These are phyloP conservation scores for Malassezia caprae DNA, from an alignment of 1,284 basidiomycete species.

Conservation along the genomic window DNA sequence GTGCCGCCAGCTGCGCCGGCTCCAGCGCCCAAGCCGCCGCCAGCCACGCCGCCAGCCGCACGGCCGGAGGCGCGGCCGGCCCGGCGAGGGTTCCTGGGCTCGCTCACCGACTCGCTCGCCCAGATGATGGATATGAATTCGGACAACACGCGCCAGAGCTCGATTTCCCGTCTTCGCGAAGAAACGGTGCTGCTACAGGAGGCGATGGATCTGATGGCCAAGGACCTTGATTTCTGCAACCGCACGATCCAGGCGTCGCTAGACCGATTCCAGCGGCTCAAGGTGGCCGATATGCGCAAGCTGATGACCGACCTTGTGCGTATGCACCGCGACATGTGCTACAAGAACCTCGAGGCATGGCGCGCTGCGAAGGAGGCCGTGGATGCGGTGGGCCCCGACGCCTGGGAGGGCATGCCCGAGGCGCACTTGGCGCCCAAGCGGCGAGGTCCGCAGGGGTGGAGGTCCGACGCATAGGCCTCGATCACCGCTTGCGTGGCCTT, in stretches of 20 bases:
- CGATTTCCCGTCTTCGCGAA: slow-evolving; percentile 86
- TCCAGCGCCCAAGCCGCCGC: background rate
- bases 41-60: background rate
- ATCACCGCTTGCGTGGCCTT: slow-evolving; percentile 20
- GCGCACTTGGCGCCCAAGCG: slow-evolving; percentile 1
- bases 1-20: background rate
- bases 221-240: slow-evolving; percentile 80
- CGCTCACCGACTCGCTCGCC: slow-evolving; percentile 84
- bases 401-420: slow-evolving; percentile 10
- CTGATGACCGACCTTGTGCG: slow-evolving; percentile 82
- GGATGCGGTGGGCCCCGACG: background rate
- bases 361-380: background rate
- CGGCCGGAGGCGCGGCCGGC: slow-evolving; percentile 14
- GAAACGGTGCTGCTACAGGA: slow-evolving; percentile 57
- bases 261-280: slow-evolving; percentile 95
- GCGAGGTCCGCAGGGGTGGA: background rate
- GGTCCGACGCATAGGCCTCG: slow-evolving; percentile 1
- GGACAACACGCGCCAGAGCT: slow-evolving; percentile 80
- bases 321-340: slow-evolving; percentile 88
- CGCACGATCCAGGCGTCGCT: slow-evolving; percentile 93
- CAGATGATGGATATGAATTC: slow-evolving; percentile 99
- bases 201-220: slow-evolving; percentile 30
- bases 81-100: slow-evolving; percentile 65
- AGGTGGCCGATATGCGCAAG: slow-evolving; percentile 85
- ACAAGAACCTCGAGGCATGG: slow-evolving; percentile 52